Percentiles rank a stretch among this genome's conserved stretches.
phyloP scores from a whole-genome alignment of 768 basidiomycete species.

The Lactarius deliciosus region DNA sequence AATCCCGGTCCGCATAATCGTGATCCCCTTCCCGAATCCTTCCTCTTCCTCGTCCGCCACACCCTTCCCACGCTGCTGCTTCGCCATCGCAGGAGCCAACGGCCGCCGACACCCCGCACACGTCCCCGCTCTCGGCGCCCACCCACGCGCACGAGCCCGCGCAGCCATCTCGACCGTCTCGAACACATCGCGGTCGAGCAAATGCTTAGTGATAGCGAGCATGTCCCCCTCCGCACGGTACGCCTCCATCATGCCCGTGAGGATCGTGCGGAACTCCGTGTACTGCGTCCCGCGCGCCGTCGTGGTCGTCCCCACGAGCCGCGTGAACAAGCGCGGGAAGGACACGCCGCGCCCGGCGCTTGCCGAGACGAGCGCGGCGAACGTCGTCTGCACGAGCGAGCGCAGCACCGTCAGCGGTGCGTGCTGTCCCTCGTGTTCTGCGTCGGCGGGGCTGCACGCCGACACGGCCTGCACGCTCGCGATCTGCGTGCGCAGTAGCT shows the following conservation, averaged over 20 bases:
- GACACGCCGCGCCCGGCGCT: slow-evolving; percentile 65
- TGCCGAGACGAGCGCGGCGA: slow-evolving; percentile 80
- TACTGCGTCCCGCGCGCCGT: slow-evolving; percentile 56
- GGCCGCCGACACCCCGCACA: slow-evolving; percentile 57
- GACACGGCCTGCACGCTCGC: slow-evolving; percentile 72
- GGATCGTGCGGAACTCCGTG: slow-evolving; percentile 86
- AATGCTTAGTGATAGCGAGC: slow-evolving; percentile 76
- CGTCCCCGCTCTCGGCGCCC: slow-evolving; percentile 49
- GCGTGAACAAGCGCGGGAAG: slow-evolving; percentile 90
- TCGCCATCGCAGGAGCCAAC: slow-evolving; percentile 35
- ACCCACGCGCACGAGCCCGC: slow-evolving; percentile 59
- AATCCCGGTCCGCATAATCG: slow-evolving; percentile 58
- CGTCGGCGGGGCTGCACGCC: slow-evolving; percentile 37
- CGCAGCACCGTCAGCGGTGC: slow-evolving; percentile 58
- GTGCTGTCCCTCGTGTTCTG: slow-evolving; percentile 14
- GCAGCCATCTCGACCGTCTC: slow-evolving; percentile 62
- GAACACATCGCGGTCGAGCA: slow-evolving; percentile 82
- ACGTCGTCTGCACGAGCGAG: slow-evolving; percentile 78
- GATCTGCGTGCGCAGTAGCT: slow-evolving; percentile 79
- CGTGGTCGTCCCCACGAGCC: slow-evolving; percentile 75
- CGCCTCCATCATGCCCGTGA: slow-evolving; percentile 94
- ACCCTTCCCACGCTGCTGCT: slow-evolving; percentile 10
- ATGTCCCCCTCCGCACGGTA: slow-evolving; percentile 92
- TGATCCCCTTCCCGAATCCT: slow-evolving; percentile 34
- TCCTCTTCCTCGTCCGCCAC: slow-evolving; percentile 23